Evolutionary conservation across 139 green algal species (phyloP).

Genomic region (Eudorina sp.): DNA sequence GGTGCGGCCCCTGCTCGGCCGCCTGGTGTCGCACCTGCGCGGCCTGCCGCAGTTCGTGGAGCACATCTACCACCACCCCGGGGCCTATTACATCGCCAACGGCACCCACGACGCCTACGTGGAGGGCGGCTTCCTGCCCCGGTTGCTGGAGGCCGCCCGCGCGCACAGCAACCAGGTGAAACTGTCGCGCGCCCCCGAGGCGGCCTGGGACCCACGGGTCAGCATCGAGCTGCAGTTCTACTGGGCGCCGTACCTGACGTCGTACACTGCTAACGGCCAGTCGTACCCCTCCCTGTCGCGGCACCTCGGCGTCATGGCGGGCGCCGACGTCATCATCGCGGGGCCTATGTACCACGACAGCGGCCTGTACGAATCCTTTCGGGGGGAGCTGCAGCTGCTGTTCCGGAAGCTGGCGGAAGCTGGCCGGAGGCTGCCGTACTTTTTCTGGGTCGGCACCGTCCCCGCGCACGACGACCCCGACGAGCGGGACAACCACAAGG

Average conservation of each 20-base stretch:
- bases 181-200: background rate
- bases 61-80: background rate
- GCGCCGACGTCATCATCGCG: background rate
- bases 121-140: background rate
- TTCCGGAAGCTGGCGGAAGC: too few species aligned
- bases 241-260: background rate
- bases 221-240: constrained; percentile 1
- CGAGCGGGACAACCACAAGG: too few species aligned
- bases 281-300: too few species aligned
- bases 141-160: background rate
- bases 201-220: background rate
- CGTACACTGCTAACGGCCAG: background rate
- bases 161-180: background rate
- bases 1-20: background rate
- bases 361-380: too few species aligned
- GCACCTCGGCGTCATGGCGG: background rate
- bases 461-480: too few species aligned
- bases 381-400: too few species aligned
- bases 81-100: background rate
- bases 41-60: background rate
- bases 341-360: constrained; percentile 7
- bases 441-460: too few species aligned
- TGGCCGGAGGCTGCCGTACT: too few species aligned
- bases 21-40: background rate
- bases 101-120: constrained; percentile 15